phyloP scores from a whole-genome alignment of 768 basidiomycete species.

The Russula compacta region DNA sequence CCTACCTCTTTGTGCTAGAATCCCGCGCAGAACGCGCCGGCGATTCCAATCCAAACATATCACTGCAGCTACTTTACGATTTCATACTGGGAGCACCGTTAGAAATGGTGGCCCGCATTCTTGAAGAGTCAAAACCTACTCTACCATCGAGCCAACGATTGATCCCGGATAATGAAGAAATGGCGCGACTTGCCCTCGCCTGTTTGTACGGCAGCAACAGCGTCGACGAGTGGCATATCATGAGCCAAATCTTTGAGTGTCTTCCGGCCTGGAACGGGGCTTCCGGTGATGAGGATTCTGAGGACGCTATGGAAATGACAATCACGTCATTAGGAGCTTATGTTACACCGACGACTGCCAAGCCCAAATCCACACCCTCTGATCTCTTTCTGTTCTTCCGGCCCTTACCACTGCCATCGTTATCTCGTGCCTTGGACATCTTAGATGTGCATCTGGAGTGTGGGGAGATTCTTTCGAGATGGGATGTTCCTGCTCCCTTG shows the following conservation, averaged over 20 bases:
- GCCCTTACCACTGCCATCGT: slow-evolving; percentile 59
- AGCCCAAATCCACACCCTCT: slow-evolving; percentile 45
- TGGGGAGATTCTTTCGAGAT: slow-evolving; percentile 84
- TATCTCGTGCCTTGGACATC: slow-evolving; percentile 81
- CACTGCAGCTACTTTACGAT: slow-evolving; percentile 56
- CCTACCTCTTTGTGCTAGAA: slow-evolving; percentile 90
- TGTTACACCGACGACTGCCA: slow-evolving; percentile 62
- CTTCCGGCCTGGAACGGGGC: slow-evolving; percentile 80
- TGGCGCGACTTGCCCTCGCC: slow-evolving; percentile 79
- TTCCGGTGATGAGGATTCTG: slow-evolving; percentile 48
- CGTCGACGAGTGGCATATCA: slow-evolving; percentile 65
- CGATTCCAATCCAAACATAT: slow-evolving; percentile 55
- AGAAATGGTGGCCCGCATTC: slow-evolving; percentile 60
- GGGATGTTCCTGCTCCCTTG: slow-evolving; percentile 75
- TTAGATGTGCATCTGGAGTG: slow-evolving; percentile 92
- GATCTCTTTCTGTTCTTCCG: slow-evolving; percentile 79
- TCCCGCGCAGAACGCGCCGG: slow-evolving; percentile 78
- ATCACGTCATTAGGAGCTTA: slow-evolving; percentile 72
- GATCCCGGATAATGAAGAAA: slow-evolving; percentile 72
- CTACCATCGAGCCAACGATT: slow-evolving; percentile 60
- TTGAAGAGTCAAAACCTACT: slow-evolving; percentile 89
- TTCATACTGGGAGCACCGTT: slow-evolving; percentile 64
- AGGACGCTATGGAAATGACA: slow-evolving; percentile 75
- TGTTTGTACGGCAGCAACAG: slow-evolving; percentile 78
- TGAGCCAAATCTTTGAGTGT: slow-evolving; percentile 94